These are phyloP conservation scores for Colletotrichum sp. DNA, from an alignment of 2,329 filamentous ascomycete genomes.

Conservation along the genomic window DNA sequence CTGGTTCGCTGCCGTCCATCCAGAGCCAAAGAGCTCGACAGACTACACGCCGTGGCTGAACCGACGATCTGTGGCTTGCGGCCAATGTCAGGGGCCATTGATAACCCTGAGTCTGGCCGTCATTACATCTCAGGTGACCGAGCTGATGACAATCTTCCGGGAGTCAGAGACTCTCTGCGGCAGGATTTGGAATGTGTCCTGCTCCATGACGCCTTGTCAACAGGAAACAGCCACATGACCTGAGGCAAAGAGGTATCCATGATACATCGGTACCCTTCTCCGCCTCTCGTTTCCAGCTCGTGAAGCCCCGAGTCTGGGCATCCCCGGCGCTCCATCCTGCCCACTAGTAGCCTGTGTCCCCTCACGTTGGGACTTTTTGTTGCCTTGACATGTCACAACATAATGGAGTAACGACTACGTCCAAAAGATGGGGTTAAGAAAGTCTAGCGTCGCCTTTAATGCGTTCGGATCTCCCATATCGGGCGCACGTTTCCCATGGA, in stretches of 20 bases:
- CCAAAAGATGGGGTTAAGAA: background rate
- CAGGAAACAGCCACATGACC: background rate
- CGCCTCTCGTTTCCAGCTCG: background rate
- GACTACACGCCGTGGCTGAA: background rate
- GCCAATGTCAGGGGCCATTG: background rate
- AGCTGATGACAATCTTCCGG: background rate
- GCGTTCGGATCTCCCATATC: background rate
- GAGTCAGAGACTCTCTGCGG: background rate
- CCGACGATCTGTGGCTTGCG: background rate
- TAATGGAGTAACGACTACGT: background rate
- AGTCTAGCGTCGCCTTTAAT: background rate
- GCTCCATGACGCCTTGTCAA: background rate
- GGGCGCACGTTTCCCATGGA: background rate
- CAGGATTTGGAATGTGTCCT: background rate
- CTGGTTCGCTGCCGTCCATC: background rate
- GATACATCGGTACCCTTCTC: background rate
- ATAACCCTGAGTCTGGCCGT: background rate
- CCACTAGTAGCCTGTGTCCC: background rate
- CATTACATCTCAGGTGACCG: background rate
- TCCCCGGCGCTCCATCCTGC: background rate
- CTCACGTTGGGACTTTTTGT: background rate
- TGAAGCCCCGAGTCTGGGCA: background rate
- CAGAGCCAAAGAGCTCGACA: background rate
- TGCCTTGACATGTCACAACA: background rate
- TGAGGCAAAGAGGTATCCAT: background rate